A percentile compares a stretch with the other conserved stretches of the same genome.
Conservation (phyloP, 768 basidiomycete genomes). For the Imleria badia region DNA sequence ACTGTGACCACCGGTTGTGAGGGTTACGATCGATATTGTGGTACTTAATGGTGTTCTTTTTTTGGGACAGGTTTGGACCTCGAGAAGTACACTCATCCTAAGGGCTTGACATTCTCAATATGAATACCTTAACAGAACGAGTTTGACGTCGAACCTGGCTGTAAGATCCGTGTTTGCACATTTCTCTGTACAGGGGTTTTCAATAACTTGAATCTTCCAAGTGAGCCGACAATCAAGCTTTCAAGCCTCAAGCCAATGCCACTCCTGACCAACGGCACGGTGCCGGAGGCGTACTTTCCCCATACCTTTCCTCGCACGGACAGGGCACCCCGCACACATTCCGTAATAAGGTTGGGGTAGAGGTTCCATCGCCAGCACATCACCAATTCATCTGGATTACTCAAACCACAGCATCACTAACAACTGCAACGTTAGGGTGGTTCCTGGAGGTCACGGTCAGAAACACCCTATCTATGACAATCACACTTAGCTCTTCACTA, state of each 20-base stretch:
- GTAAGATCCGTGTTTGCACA: not conserved
- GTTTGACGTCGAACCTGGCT: not conserved
- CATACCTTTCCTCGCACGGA: not conserved
- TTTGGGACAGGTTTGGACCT: too few relatives aligned
- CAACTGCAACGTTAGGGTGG: not conserved
- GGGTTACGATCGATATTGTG: too few relatives aligned
- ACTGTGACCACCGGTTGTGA: too few relatives aligned
- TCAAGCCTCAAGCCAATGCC: not conserved
- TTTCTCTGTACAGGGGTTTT: too few relatives aligned
- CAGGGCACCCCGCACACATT: not conserved
- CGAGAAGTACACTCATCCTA: too few relatives aligned
- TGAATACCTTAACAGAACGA: too few relatives aligned
- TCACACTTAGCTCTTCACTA: conserved; percentile 16
- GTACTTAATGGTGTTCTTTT: too few relatives aligned
- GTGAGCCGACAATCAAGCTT: not conserved
- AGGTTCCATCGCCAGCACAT: not conserved
- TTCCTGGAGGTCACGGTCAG: not conserved
- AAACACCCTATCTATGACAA: not conserved
- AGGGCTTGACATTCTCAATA: too few relatives aligned
- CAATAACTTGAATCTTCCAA: not conserved
- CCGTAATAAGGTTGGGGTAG: not conserved
- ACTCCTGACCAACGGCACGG: too few relatives aligned
- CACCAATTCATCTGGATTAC: not conserved
- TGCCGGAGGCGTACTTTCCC: too few relatives aligned
- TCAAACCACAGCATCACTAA: not conserved